Evolutionary conservation across 352 stramenopile species (phyloP), one percentile per base, ranked within the genome.

Genomic region (Thraustochytrium striatum): DNA sequence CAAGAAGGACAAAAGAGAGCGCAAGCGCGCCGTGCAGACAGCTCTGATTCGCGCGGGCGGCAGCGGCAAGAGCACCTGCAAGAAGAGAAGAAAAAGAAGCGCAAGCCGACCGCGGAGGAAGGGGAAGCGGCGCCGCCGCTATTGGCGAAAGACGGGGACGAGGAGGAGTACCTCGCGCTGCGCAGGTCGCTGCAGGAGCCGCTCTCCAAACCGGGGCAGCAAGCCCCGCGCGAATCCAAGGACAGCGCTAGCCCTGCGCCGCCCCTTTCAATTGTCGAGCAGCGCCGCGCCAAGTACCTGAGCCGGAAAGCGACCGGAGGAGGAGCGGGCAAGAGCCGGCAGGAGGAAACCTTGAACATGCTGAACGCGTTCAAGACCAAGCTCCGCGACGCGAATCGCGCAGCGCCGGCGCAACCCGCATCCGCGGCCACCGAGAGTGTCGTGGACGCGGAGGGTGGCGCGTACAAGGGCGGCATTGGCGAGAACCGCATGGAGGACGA

Each of bases 401-500:
- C 33, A 25, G 8, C 19, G 50, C 8, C 62, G 1, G 28, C 21
- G 62, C 28, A 19, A 21, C 11, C 5, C 3, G 62, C 41, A 35
- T 19, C 16, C 0, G 39, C 25, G 43, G 1, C 9, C 41, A 38
- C 16, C 32, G 62, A 59, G 16, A 30, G 11, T 11, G 33, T 16
- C 2, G 35, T 33, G 5, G 53, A 36, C 28, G 50, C 30, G 30
- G 50, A 72, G 7, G n/a, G n/a, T n/a, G 33, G 9, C 55, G 7
- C 39, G 9, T 79, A 65, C 47, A 72, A 72, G 3, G 69, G 69
- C 21, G 69, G 69, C 47, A 62, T 79, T 47, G 69, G 69, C n/a
- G 69, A 79, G 69, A 79, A 79, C 33, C 13, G 41, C 9, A 79
- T 79, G 69, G 69, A 79, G 30, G 69, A 79, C 30, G 69, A 79